These are phyloP conservation scores for Trypanosoma theileri DNA, from an alignment of 208 protist species.

Conservation along the genomic window DNA sequence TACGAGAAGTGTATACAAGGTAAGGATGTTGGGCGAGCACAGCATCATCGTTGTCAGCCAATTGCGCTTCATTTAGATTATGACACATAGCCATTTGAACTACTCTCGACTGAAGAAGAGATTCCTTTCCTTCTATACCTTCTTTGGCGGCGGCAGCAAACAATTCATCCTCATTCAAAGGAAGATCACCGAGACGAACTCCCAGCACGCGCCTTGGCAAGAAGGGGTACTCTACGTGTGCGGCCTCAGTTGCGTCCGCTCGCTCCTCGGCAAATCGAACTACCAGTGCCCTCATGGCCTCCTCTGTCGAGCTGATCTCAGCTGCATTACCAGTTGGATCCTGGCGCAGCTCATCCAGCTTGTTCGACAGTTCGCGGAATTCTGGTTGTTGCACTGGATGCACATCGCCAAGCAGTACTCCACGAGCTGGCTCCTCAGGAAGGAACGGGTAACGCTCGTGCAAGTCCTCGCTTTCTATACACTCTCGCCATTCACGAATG, in stretches of 20 bases:
- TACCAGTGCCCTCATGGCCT: conserved; percentile 21
- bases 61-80: conserved; percentile 19
- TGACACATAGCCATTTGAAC: conserved; percentile 6
- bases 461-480: conserved; percentile 34
- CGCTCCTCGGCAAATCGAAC: conserved; percentile 20
- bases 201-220: conserved; percentile 31
- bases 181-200: conserved; percentile 29
- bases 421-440: conserved; percentile 28
- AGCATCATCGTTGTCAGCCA: conserved; percentile 34
- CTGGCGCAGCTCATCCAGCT: conserved; percentile 34
- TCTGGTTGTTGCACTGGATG: conserved; percentile 5
- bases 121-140: conserved; percentile 1
- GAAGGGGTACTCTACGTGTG: conserved; percentile 26
- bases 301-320: conserved; percentile 25
- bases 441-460: conserved; percentile 42
- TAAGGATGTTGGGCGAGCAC: conserved; percentile 35
- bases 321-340: conserved; percentile 19
- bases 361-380: conserved; percentile 34
- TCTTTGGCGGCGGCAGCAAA: conserved; percentile 15
- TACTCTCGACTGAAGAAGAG: conserved; percentile 3
- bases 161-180: conserved; percentile 24
- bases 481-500: conserved; percentile 14
- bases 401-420: conserved; percentile 25
- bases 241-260: conserved; percentile 12
- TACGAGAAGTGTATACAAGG: conserved; percentile 44